phyloP scores from a whole-genome alignment of 805 yeast genomes.

The Metschnikowia shivogae region DNA sequence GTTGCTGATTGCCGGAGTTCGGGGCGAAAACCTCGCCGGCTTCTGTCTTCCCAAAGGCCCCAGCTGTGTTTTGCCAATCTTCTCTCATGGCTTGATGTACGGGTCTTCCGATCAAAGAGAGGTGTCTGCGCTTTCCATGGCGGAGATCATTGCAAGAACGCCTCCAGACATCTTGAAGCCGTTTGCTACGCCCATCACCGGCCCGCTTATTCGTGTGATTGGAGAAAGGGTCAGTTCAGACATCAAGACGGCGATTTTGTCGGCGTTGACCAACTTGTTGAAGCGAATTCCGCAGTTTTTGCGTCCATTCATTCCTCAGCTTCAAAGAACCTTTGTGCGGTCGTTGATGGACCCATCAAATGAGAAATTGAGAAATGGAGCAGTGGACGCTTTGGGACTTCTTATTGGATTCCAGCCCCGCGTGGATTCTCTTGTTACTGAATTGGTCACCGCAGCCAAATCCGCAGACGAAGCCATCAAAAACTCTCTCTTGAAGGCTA shows the following conservation, averaged over 20 bases:
- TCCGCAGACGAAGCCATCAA: constrained; percentile 70
- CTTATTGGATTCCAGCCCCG: constrained; percentile 87
- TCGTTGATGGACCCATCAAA: constrained; percentile 76
- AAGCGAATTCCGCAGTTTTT: constrained; percentile 83
- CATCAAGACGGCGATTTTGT: constrained; percentile 89
- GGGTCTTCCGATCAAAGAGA: constrained; percentile 85
- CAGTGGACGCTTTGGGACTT: constrained; percentile 86
- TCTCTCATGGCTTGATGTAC: constrained; percentile 92
- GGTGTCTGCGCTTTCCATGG: constrained; percentile 81
- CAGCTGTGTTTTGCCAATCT: constrained; percentile 81
- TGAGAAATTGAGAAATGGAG: constrained; percentile 71
- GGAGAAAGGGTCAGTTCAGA: constrained; percentile 93
- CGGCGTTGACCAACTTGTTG: constrained; percentile 75
- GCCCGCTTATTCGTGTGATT: constrained; percentile 95
- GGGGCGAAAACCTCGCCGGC: constrained; percentile 66
- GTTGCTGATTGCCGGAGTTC: constrained; percentile 57
- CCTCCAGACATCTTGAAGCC: constrained; percentile 80
- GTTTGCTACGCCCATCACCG: constrained; percentile 88
- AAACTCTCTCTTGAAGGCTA: constrained; percentile 79
- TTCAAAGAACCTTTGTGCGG: constrained; percentile 94
- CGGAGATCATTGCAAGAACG: constrained; percentile 79
- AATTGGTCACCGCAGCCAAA: constrained; percentile 72
- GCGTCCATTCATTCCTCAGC: constrained; percentile 94
- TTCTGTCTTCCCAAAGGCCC: constrained; percentile 81
- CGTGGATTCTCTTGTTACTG: constrained; percentile 87